A percentile compares a stretch with the other conserved stretches of the same genome.
Conservation (phyloP, 129 eudicot genomes). For the Artemisia annua region DNA sequence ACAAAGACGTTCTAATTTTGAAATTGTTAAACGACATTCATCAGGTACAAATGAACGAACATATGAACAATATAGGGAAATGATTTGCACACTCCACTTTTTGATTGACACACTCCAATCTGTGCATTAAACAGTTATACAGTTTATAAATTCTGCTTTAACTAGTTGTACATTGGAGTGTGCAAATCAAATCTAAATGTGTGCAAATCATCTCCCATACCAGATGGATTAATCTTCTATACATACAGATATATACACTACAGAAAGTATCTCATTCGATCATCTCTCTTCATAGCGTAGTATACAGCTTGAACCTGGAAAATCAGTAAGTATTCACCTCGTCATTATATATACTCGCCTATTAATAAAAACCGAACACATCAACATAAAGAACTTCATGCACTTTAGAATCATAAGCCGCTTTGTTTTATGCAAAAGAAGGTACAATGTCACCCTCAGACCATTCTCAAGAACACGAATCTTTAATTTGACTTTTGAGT, state of each 20-base stretch:
- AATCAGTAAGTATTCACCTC: background rate
- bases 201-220: no score
- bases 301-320: constrained; percentile 98
- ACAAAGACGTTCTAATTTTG: background rate
- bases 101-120: no score
- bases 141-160: no score
- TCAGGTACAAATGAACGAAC: background rate
- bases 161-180: no score
- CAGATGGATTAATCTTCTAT: constrained; percentile 2
- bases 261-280: constrained; percentile 87
- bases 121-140: no score
- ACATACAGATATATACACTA: constrained; percentile 25
- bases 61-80: constrained; percentile 29
- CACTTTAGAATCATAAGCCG: background rate
- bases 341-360: background rate
- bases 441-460: no score
- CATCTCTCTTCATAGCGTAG: constrained; percentile 92
- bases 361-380: no score
- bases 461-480: no score
- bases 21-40: constrained; percentile 5
- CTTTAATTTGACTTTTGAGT: no score
- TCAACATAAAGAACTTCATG: background rate
- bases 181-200: no score
- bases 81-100: no score
- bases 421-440: background rate